Percentiles rank a stretch among this genome's conserved stretches.
These are phyloP conservation scores for Paracorniculantispora psalliotae DNA, from an alignment of 2,329 filamentous ascomycete species.

Conservation along the genomic window DNA sequence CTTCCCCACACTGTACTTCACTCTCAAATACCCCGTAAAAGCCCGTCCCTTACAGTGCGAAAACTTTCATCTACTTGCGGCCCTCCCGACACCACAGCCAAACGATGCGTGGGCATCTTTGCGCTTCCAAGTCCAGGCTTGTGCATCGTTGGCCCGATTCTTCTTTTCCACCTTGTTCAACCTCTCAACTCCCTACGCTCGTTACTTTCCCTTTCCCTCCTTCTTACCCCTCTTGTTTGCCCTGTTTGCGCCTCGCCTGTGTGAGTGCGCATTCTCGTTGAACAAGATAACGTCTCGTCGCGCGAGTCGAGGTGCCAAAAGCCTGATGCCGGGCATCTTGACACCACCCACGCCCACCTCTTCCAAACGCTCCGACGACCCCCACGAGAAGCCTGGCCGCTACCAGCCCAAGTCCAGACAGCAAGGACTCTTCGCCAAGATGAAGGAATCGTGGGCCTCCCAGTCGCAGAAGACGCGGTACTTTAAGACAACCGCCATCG, in stretches of 20 bases:
- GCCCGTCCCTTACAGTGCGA: background rate
- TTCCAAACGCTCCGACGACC: conserved; percentile 51
- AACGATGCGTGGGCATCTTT: background rate
- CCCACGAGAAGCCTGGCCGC: conserved; percentile 60
- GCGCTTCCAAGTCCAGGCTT: background rate
- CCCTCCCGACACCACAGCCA: background rate
- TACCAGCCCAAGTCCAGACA: conserved; percentile 47
- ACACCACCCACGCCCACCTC: conserved; percentile 8
- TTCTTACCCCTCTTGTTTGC: conserved; percentile 2
- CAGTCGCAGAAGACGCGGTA: conserved; percentile 62
- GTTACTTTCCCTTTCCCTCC: background rate
- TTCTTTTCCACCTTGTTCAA: background rate
- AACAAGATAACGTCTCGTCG: conserved; percentile 13
- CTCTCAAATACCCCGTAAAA: background rate
- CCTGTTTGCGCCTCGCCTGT: conserved; percentile 14
- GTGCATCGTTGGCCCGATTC: background rate
- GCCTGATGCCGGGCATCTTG: conserved; percentile 12
- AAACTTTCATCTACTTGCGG: background rate
- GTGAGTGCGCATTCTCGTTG: conserved; percentile 13
- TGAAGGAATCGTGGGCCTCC: conserved; percentile 56
- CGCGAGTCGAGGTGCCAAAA: conserved; percentile 12
- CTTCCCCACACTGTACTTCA: background rate
- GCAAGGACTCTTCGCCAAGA: conserved; percentile 45
- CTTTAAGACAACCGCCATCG: conserved; percentile 59
- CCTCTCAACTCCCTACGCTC: background rate